Evolutionary conservation across 2,329 filamentous ascomycete species (phyloP).

Genomic region (Sarocladium brachiariae): DNA sequence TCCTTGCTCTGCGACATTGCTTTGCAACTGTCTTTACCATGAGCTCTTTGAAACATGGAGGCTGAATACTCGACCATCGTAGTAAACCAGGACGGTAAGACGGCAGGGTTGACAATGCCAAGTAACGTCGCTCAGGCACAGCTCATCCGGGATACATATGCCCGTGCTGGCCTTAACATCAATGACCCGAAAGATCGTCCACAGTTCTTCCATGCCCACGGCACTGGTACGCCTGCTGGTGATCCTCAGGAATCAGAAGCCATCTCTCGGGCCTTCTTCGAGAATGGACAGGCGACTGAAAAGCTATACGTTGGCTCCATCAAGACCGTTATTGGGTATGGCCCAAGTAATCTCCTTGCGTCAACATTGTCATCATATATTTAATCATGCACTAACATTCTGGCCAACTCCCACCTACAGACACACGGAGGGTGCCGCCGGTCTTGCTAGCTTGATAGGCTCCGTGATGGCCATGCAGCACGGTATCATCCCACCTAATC

Average conservation of each 20-base stretch:
- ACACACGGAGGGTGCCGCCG: conserved; percentile 20
- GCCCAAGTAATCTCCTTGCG: neutral
- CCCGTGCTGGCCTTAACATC: conserved; percentile 28
- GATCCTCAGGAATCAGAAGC: conserved; percentile 21
- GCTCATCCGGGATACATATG: conserved; percentile 32
- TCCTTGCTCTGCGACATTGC: too few relatives aligned
- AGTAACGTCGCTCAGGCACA: conserved; percentile 33
- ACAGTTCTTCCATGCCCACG: conserved; percentile 38
- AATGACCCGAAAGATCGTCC: conserved; percentile 1
- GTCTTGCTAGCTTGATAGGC: conserved; percentile 19
- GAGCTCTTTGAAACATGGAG: too few relatives aligned
- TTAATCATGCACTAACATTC: neutral
- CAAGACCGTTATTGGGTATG: conserved; percentile 19
- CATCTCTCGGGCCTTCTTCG: conserved; percentile 34
- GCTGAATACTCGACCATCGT: neutral
- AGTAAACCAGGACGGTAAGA: conserved; percentile 18
- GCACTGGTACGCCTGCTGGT: conserved; percentile 29
- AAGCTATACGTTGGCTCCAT: conserved; percentile 20
- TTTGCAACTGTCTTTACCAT: too few relatives aligned
- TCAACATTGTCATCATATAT: neutral
- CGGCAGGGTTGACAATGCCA: conserved; percentile 27
- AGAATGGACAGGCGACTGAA: conserved; percentile 6
- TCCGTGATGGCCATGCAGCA: conserved; percentile 15
- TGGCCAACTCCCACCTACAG: neutral
- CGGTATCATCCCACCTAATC: conserved; percentile 23